Evolutionary conservation across 2,329 filamentous ascomycete species (phyloP), one percentile per base, ranked within the genome.

Genomic region (Stagonosporopsis cucurbitacearum): DNA sequence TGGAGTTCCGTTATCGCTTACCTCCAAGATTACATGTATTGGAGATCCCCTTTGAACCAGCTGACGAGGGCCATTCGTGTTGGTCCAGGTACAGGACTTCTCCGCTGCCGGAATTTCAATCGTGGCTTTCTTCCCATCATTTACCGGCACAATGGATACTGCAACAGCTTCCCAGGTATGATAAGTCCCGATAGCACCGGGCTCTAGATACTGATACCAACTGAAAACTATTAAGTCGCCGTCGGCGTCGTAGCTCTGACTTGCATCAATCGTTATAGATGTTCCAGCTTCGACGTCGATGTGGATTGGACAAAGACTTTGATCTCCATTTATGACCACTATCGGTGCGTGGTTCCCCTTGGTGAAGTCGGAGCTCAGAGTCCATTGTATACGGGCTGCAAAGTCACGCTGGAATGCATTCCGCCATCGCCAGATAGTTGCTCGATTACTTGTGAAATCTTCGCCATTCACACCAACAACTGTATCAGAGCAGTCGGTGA

Each of bases 361-460:
- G 32, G 39, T 26, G 71, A 74, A 55, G 30, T 55, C 25, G 3
- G 19, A 19, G 2, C 46, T 22, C 6, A 58, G 13, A 1, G 51
- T 56, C 78, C 78, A 80, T 50, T 74, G 70, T 45, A 80, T 78
- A 7, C 78, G 64, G 2, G 76, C 73, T 7, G 77, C 76, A 58
- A 80, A 79, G 57, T 79, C 78, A 51, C 76, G 68, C 51, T 80
- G 78, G 62, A 67, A 80, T 9, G 70, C 71, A 13, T 75, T 53
- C 11, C 77, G 59, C 78, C 78, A 80, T 17, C 78, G 70, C 77
- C 77, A 80, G 48, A 79, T 75, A 13, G 74, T 75, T 3, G 75
- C 77, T 69, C 64, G 57, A 79, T 26, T 26, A 26, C 25, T 26
- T 76, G 15, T 62, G 67, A 44, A 67, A 77, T 54, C 9, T 60